Evolutionary conservation across 441 rosid genomes (phyloP), one percentile per base, ranked within the genome.

Genomic region (Erysimum pusillum): DNA sequence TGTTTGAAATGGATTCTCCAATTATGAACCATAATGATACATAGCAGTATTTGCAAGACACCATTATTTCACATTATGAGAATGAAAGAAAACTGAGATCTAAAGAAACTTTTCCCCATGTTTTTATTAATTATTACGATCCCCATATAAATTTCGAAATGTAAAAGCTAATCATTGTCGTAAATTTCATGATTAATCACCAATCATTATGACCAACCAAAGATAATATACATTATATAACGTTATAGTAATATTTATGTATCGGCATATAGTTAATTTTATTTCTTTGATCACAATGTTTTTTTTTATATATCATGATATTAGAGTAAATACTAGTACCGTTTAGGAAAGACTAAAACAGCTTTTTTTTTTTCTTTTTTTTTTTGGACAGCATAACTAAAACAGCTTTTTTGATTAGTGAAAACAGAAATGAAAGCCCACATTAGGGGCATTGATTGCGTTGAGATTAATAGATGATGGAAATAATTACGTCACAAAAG

Each of bases 31-130:
- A 78, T 66, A 66, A 78, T 72, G 81, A 78, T 72, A 71, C 64
- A 72, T 66, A 67, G 58, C 81, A 78, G 67, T 66, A 38, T 60
- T 78, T 78, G 74, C 77, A 78, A 78, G 81, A 78, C 81, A 78
- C 74, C 77, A 78, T 78, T 59, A 77, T 77, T 71, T 57, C 72
- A 56, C 66, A 71, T 77, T 38, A 77, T 78, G 73, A 67, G 31
- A 61, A 3, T 17, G 15, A 67, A 58, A 52, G 77, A 77, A 77
- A 66, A 72, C 52, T 78, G 74, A 70, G 65, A 59, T 25, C 13
- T 20, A 42, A 59, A 66, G 12, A 67, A 58, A 67, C 74, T 46
- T 78, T 77, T 72, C 9, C 63, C 44, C 81, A 78, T 72, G 77
- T 72, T 66, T 71, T 42, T 51, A 59, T 66, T 15, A 72, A 66